Base-by-base conservation (phyloP, 1,284 basidiomycete species). In the Boletellus sp. region DNA sequence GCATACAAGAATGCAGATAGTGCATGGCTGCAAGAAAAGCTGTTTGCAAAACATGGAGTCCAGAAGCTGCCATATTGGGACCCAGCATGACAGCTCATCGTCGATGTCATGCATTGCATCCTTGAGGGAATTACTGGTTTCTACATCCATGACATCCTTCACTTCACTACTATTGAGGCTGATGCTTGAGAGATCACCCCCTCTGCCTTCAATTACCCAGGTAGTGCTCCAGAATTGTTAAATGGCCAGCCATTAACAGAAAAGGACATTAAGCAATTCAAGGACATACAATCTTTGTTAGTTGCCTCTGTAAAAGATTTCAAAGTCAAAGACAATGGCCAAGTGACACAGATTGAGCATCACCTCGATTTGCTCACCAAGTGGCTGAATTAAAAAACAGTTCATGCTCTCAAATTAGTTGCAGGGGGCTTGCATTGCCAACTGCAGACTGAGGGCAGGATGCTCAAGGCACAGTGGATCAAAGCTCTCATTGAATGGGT, bases 1-100 rank as follows among this genome's bases (percentile, higher is more conserved):
- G 47, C 44, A 2, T 74, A 60, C 43, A 52, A 26, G 18, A 53
- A 63, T 19, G 50, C 56, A 1, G 39, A 54, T 0, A 21, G 16
- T 4, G 12, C 50, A 5, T 10, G 21, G 2, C 40, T 49, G 1
- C 44, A 45, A 24, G 46, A 47, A 3, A 47, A 47, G 21, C 11
- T 55, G 5, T 57, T 57, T 8, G 8, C 10, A 16, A 24, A 22
- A 5, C 12, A 47, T 40, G 38, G 38, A 10, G 38, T 47, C 3
- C 19, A 5, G 46, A 47, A 47, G n/a, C 46, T 47, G 5, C 39
- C 21, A 26, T 48, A 41, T 8, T 48, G 39, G 21, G 47, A 48
- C 33, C 47, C 30, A 18, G 32, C 22, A 8, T 4, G 21, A 8
- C 47, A 48, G 22, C 39, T 48, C 4, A 22, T 48, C 8, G 39